Conservation (phyloP, 2,329 filamentous ascomycete species). For the Leptoxyphium fumago region DNA sequence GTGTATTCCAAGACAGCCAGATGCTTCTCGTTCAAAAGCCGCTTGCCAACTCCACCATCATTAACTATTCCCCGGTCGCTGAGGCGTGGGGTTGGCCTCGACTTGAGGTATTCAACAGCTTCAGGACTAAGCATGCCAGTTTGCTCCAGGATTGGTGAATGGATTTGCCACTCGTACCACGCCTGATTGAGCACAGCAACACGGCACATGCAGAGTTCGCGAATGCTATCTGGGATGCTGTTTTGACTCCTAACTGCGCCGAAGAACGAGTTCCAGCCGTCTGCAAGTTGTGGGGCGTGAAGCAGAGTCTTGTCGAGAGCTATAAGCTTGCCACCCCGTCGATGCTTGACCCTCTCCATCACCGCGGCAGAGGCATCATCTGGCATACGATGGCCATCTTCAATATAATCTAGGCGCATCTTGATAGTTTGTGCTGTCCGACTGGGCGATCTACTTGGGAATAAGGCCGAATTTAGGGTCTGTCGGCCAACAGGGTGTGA, state of each 20-base stretch:
- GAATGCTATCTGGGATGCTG: slow-evolving; percentile 36
- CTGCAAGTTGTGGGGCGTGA: slow-evolving; percentile 39
- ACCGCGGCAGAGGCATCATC: slow-evolving; percentile 35
- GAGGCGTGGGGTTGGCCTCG: slow-evolving; percentile 3
- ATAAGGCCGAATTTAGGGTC: no score
- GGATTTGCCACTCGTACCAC: slow-evolving; percentile 75
- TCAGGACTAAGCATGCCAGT: slow-evolving; percentile 44
- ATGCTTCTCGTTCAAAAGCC: slow-evolving; percentile 42
- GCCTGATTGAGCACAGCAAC: slow-evolving; percentile 68
- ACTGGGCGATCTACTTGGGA: no score
- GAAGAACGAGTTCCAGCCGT: slow-evolving; percentile 45
- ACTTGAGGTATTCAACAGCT: slow-evolving; percentile 30
- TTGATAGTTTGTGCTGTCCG: slow-evolving; percentile 5
- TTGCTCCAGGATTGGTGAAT: slow-evolving; percentile 54
- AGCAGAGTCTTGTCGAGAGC: slow-evolving; percentile 40
- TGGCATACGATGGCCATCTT: slow-evolving; percentile 33
- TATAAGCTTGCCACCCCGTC: slow-evolving; percentile 36
- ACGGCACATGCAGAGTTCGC: slow-evolving; percentile 67
- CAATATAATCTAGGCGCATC: slow-evolving; percentile 42
- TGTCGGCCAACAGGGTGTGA: no score
- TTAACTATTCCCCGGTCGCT: slow-evolving; percentile 9
- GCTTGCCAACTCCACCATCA: slow-evolving; percentile 19
- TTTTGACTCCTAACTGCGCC: slow-evolving; percentile 41
- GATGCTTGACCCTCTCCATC: slow-evolving; percentile 35
- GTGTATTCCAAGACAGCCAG: slow-evolving; percentile 58